Evolutionary conservation across 2,329 filamentous ascomycete species (phyloP), one percentile per base, ranked within the genome.

Genomic region (Nemania abortiva): DNA sequence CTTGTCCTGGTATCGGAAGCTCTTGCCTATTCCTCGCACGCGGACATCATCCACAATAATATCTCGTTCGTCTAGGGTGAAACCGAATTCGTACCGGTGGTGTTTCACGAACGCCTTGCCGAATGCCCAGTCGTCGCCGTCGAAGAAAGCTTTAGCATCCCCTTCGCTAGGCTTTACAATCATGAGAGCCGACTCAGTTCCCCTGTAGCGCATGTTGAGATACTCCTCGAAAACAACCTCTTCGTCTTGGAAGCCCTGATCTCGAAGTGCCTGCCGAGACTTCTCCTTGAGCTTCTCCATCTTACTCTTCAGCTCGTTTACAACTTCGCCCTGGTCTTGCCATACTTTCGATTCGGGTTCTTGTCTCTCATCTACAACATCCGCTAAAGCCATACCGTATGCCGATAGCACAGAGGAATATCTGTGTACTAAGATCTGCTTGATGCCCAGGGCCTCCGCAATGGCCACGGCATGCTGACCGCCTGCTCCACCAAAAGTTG

Each of bases 391-490:
- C 92, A 97, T 97, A 9, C 94, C 94, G 73, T 97, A 97, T 0
- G 94, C 94, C 0, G 94, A 97, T 0, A 97, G 85, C 0, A 97
- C 92, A 0, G 93, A 97, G 0, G 94, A 97, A 79, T 97, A 97
- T 61, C 92, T 85, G 79, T 97, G 94, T 2, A 97, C 86, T 10
- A 98, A 85, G 39, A 97, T 96, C 77, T 97, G 94, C 27, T 87
- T 89, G 72, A 97, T 94, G 0, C 94, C 94, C 0, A 98, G 84
- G 2, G 92, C 92, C 75, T 94, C 90, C 0, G 93, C 94, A 73
- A 97, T 97, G 0, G 93, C 93, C n/a, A 96, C 92, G 1, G 94
- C 94, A 76, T 97, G 94, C 78, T 97, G 94, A 0, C 94, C 94
- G 57, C 95, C 95, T 0, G 95, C 95, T 65, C 95, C 95, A 52